phyloP scores from a whole-genome alignment of 2,329 filamentous ascomycete species.

The Elsinoe fawcettii region DNA sequence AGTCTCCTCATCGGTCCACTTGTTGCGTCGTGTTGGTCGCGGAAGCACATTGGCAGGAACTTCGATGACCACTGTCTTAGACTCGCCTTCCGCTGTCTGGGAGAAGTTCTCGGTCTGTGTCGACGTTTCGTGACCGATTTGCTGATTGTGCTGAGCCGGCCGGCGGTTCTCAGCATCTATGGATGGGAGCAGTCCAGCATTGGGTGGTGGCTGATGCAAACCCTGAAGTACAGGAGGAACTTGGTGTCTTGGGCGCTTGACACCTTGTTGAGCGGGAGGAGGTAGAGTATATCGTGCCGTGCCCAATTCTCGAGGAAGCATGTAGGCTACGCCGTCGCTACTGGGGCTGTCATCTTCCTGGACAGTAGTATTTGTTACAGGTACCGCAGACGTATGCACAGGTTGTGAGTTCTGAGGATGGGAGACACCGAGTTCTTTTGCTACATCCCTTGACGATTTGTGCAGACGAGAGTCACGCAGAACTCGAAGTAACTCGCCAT shows the following conservation, averaged over 20 bases:
- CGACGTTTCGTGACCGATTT: not conserved
- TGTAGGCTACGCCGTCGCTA: constrained; percentile 17
- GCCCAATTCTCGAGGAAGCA: constrained; percentile 24
- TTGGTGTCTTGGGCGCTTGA: constrained; percentile 25
- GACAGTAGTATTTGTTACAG: constrained; percentile 32
- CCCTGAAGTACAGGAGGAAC: constrained; percentile 49
- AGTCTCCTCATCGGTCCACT: constrained; percentile 58
- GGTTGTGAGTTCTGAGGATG: constrained; percentile 3
- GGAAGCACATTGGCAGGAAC: not conserved
- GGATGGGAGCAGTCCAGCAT: constrained; percentile 53
- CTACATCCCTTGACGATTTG: constrained; percentile 12
- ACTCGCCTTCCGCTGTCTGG: constrained; percentile 24
- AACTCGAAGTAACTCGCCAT: constrained; percentile 24
- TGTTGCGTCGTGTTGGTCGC: constrained; percentile 32
- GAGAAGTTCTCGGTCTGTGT: constrained; percentile 24
- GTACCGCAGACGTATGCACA: constrained; percentile 26
- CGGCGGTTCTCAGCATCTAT: constrained; percentile 43
- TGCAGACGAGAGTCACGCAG: constrained; percentile 19
- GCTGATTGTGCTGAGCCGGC: not conserved
- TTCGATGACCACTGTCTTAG: constrained; percentile 29
- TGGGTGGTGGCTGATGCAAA: constrained; percentile 55
- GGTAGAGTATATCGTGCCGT: constrained; percentile 28
- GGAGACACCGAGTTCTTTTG: not conserved
- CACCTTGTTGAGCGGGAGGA: constrained; percentile 26
- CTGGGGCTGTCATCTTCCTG: constrained; percentile 25